Evolutionary conservation across 148 eudicot species (phyloP).

Genomic region (Persicaria maculosa): DNA sequence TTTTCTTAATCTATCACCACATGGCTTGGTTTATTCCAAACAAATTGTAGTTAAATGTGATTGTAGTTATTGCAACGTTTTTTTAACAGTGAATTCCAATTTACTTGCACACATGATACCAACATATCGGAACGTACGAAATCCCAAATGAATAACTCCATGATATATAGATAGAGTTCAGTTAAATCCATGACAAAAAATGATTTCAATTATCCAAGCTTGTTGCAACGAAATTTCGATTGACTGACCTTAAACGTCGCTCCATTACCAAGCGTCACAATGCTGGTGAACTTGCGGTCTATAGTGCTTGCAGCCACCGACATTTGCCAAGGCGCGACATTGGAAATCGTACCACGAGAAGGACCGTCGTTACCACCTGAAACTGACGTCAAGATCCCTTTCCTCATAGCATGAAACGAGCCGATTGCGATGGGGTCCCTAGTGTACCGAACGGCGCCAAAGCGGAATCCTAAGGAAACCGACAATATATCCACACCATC

Average conservation of each 20-base stretch:
- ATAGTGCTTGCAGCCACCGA: slow-evolving; percentile 31
- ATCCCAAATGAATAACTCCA: too few species aligned
- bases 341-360: background rate
- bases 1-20: too few species aligned
- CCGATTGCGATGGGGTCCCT: slow-evolving; percentile 27
- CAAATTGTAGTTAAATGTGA: too few species aligned
- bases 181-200: too few species aligned
- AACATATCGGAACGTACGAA: too few species aligned
- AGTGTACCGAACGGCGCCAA: background rate
- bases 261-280: slow-evolving; percentile 27
- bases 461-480: slow-evolving; percentile 20
- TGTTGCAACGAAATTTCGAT: too few species aligned
- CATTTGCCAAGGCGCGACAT: slow-evolving; percentile 50
- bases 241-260: background rate
- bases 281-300: slow-evolving; percentile 23
- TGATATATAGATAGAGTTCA: too few species aligned
- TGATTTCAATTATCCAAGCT: too few species aligned
- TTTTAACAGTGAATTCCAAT: too few species aligned
- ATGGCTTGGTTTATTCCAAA: too few species aligned
- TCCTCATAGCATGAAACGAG: slow-evolving; percentile 34
- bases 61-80: too few species aligned
- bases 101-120: too few species aligned
- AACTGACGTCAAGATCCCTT: slow-evolving; percentile 31
- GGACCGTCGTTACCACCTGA: slow-evolving; percentile 33
- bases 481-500: slow-evolving; percentile 59